These are phyloP conservation scores for Penicillium sp. DNA, from an alignment of 2,329 filamentous ascomycete species.

Conservation along the genomic window DNA sequence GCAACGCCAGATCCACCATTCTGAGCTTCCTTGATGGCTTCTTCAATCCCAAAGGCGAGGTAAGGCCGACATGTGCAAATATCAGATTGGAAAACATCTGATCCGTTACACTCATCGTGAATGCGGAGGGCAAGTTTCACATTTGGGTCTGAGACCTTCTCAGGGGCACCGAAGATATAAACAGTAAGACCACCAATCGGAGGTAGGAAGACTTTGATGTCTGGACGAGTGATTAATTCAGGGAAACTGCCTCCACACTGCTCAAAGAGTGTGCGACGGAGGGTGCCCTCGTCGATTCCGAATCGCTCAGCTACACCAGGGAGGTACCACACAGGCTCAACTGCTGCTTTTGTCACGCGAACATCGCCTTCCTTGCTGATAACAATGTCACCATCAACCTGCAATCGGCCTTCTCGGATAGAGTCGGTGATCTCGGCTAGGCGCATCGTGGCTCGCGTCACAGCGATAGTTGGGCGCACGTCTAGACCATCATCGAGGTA, in stretches of 20 bases:
- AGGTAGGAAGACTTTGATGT: conserved; percentile 93
- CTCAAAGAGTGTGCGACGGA: conserved; percentile 87
- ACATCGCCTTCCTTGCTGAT: conserved; percentile 81
- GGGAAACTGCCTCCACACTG: conserved; percentile 95
- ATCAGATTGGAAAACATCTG: conserved; percentile 95
- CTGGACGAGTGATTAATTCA: conserved; percentile 88
- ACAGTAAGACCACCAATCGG: conserved; percentile 95
- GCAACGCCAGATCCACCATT: conserved; percentile 91
- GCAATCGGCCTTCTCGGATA: conserved; percentile 73
- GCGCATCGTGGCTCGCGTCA: conserved; percentile 93
- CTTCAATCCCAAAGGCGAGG: conserved; percentile 93
- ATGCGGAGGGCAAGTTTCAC: conserved; percentile 80
- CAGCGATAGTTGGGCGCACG: conserved; percentile 84
- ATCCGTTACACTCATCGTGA: conserved; percentile 89
- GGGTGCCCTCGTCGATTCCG: conserved; percentile 82
- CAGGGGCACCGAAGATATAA: conserved; percentile 94
- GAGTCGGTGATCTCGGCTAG: conserved; percentile 89
- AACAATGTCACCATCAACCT: conserved; percentile 84
- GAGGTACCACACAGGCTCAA: conserved; percentile 90
- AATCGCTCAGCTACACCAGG: conserved; percentile 90
- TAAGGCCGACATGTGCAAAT: conserved; percentile 94
- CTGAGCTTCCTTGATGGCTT: conserved; percentile 95
- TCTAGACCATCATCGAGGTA: conserved; percentile 71
- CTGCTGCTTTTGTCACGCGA: conserved; percentile 92
- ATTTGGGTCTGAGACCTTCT: conserved; percentile 87